Evolutionary conservation across 2,329 filamentous ascomycete genomes (phyloP), one percentile per base, ranked within the genome.

Genomic region (Fusarium drepaniforme): DNA sequence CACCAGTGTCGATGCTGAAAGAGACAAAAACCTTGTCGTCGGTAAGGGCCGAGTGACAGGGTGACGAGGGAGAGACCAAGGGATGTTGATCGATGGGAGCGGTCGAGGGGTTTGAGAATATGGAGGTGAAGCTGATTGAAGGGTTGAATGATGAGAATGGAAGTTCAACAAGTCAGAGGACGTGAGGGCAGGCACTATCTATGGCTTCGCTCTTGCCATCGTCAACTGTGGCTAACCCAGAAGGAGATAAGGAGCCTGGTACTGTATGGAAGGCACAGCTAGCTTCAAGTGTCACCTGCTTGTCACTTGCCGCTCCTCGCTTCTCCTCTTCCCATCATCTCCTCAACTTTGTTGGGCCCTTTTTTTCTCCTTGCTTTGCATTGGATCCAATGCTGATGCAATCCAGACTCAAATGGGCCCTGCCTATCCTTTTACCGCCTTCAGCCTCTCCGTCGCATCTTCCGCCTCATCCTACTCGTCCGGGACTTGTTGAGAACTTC

Each of bases 371-470:
- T 67, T 60, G 38, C 65, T 44, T 66, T 66, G 67, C 64, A 51
- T 51, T 51, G 46, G 46, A n/a, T 51, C 46, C 46, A 51, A 71
- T 71, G 53, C 69, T 73, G 71, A 56, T 74, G 59, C 65, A 71
- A 75, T 78, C 76, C 68, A 78, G 76, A 76, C 73, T 68, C 58
- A 35, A 60, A 70, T 72, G 58, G 68, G 65, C 73, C 75, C 71
- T 65, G 66, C 59, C 69, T 76, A 67, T 66, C 67, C 66, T 69
- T 70, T 75, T 61, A 18, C 59, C 13, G 64, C 49, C 37, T 62
- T 68, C 25, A 49, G 68, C 73, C 60, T 71, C 61, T 69, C 63
- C 56, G 60, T 30, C 46, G 28, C 33, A 60, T 62, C 59, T 30
- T 72, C 40, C 63, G 33, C 28, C 28, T 51, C 53, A 28, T 44